These are phyloP conservation scores for Acanthamoeba castellanii DNA, from an alignment of 208 protist species.

Conservation along the genomic window DNA sequence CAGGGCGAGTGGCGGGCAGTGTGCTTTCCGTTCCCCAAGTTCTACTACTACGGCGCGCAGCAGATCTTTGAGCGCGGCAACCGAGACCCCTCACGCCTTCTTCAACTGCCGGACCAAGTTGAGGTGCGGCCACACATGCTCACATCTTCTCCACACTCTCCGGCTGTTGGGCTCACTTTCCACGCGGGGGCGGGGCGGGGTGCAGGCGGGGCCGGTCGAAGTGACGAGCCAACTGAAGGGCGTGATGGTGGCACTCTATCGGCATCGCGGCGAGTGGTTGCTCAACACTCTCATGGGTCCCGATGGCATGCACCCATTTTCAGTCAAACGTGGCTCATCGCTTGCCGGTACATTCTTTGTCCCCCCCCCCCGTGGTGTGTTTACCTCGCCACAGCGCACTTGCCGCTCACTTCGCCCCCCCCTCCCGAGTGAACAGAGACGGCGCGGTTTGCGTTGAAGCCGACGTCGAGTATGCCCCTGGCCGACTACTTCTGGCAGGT, in stretches of 20 bases:
- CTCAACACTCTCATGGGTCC: slow-evolving; percentile 13
- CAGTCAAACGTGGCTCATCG: background rate
- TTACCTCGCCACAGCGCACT: background rate
- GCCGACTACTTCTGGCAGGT: slow-evolving; percentile 4
- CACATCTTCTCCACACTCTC: no score
- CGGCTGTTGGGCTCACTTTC: no score
- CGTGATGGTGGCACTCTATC: background rate
- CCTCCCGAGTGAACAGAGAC: background rate
- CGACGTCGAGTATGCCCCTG: background rate
- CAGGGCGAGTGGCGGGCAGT: slow-evolving; percentile 24
- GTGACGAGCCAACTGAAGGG: slow-evolving; percentile 6
- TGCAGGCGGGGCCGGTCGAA: background rate
- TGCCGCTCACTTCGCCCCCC: no score
- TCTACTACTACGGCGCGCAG: slow-evolving; percentile 16
- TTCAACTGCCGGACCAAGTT: background rate
- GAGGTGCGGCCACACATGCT: background rate
- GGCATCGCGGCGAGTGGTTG: slow-evolving; percentile 8
- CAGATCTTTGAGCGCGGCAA: slow-evolving; percentile 40
- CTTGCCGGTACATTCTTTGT: background rate
- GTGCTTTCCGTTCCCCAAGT: slow-evolving; percentile 23
- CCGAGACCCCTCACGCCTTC: slow-evolving; percentile 1
- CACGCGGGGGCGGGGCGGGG: no score
- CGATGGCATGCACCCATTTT: background rate
- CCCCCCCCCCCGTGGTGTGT: background rate
- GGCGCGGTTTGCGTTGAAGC: background rate